Percentiles rank a stretch among this genome's conserved stretches.
Conservation (phyloP, 345 rosid species). For the Noccaea bulbosa region DNA sequence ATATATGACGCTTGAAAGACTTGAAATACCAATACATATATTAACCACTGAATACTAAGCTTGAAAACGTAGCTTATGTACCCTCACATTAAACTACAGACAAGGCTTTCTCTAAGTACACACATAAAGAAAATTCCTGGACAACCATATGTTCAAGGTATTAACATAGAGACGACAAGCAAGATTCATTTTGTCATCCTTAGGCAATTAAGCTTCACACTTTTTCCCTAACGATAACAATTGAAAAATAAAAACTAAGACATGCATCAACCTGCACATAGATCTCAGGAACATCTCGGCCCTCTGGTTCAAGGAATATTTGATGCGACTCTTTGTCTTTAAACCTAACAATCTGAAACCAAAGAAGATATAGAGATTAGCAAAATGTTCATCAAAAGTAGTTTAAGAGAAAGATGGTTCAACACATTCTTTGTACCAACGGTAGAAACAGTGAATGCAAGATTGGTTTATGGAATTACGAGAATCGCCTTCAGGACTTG, state of each 20-base stretch:
- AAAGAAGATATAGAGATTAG: slow-evolving; percentile 1
- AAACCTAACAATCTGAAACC: slow-evolving; percentile 85
- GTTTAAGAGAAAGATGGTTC: slow-evolving; percentile 24
- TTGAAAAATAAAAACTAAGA: slow-evolving; percentile 27
- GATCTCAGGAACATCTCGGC: slow-evolving; percentile 91
- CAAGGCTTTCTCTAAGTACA: slow-evolving; percentile 8
- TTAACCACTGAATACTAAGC: slow-evolving; percentile 7
- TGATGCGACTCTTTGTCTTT: slow-evolving; percentile 98
- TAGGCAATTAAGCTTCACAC: slow-evolving; percentile 1
- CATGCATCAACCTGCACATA: slow-evolving; percentile 80
- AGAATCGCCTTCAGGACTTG: not conserved
- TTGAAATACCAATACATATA: not conserved
- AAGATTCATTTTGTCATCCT: slow-evolving; percentile 8
- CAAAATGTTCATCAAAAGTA: slow-evolving; percentile 15
- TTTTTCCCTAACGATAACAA: slow-evolving; percentile 5
- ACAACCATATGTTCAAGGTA: not conserved
- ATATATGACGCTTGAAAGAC: slow-evolving; percentile 6
- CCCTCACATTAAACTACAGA: slow-evolving; percentile 1
- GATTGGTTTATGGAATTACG: not conserved
- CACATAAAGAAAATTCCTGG: slow-evolving; percentile 5
- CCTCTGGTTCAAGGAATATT: slow-evolving; percentile 98
- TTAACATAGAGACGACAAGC: slow-evolving; percentile 11
- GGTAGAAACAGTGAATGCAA: slow-evolving; percentile 13
- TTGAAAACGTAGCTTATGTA: slow-evolving; percentile 22
- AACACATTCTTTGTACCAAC: slow-evolving; percentile 13